Conservation (phyloP, 2,329 filamentous ascomycete genomes). For the Arthrobotrys musiformis region DNA sequence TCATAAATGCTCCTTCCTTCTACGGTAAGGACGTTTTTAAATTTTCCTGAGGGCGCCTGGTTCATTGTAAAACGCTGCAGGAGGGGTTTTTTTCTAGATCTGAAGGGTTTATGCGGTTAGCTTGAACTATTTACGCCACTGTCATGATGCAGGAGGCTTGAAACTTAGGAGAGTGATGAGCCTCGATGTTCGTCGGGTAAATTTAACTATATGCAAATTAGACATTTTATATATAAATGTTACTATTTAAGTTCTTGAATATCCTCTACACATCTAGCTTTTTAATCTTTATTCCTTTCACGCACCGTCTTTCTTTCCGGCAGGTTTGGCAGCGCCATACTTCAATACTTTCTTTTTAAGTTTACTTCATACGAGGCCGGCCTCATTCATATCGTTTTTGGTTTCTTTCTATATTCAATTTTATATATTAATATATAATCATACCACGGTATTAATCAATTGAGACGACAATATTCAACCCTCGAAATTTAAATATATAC, state of each 20-base stretch:
- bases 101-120: not conserved
- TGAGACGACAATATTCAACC: no score
- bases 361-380: not conserved
- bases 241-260: not conserved
- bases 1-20: not conserved
- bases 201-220: not conserved
- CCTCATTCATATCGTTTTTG: not conserved
- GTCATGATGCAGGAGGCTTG: not conserved
- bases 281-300: not conserved
- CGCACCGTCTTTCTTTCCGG: not conserved
- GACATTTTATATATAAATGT: not conserved
- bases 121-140: not conserved
- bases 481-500: no score
- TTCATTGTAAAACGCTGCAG: slow-evolving; percentile 10
- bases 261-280: not conserved
- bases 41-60: slow-evolving; percentile 1
- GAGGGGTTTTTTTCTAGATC: not conserved
- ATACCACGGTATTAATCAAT: no score
- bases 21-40: not conserved
- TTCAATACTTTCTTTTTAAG: not conserved
- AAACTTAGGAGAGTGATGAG: not conserved
- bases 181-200: no score
- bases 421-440: not conserved
- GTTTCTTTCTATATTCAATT: not conserved
- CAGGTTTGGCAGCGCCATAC: not conserved